These are phyloP conservation scores for Capsella rubella DNA, from an alignment of 441 rosid genomes.

Conservation along the genomic window DNA sequence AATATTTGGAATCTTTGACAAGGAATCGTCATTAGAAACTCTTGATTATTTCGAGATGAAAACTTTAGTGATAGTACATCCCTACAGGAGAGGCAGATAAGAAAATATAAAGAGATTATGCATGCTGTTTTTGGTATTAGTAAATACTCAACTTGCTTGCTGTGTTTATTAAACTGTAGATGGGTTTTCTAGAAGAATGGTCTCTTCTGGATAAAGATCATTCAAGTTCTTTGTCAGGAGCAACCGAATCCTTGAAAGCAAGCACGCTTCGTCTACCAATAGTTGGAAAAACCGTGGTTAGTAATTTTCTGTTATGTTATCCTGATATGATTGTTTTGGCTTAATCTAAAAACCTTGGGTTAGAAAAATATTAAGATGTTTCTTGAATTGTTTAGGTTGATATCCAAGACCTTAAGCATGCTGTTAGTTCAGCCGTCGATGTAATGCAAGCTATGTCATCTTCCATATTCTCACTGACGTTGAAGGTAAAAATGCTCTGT, in stretches of 20 bases:
- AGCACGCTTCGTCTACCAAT: slow-evolving; percentile 75
- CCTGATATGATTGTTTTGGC: slow-evolving; percentile 33
- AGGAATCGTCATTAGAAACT: slow-evolving; percentile 17
- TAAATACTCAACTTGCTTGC: not conserved
- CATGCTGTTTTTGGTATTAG: not conserved
- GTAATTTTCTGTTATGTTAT: slow-evolving; percentile 26
- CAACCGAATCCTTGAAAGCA: slow-evolving; percentile 71
- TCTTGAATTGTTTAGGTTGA: slow-evolving; percentile 53
- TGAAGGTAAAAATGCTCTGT: slow-evolving; percentile 53
- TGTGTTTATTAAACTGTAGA: slow-evolving; percentile 49
- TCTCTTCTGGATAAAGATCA: slow-evolving; percentile 62
- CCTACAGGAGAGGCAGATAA: slow-evolving; percentile 7
- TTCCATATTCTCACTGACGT: slow-evolving; percentile 59
- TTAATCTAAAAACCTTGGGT: not conserved
- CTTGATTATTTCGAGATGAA: slow-evolving; percentile 8
- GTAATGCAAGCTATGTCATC: slow-evolving; percentile 76
- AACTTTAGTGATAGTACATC: slow-evolving; percentile 4
- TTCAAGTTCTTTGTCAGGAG: slow-evolving; percentile 61
- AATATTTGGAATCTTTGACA: slow-evolving; percentile 22
- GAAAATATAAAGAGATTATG: slow-evolving; percentile 5
- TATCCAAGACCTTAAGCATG: slow-evolving; percentile 67
- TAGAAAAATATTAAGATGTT: not conserved
- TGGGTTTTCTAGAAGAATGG: slow-evolving; percentile 63
- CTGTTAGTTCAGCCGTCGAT: slow-evolving; percentile 69
- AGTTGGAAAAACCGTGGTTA: slow-evolving; percentile 60